phyloP scores from a whole-genome alignment of 257 asterid genomes.

The Salvia hispanica region DNA sequence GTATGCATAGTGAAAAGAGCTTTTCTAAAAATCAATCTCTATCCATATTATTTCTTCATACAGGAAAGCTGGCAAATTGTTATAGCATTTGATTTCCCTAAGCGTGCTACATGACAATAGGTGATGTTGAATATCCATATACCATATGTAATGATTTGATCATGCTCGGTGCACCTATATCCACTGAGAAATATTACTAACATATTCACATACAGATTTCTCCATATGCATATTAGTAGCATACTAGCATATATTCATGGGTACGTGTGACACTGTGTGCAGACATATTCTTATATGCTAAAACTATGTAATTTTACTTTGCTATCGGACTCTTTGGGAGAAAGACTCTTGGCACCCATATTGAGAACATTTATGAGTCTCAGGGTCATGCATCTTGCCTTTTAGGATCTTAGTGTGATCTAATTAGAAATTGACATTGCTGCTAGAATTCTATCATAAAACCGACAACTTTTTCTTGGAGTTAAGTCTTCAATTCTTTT shows the following conservation, averaged over 20 bases:
- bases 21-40: slow-evolving; percentile 14
- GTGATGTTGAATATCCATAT: neutral
- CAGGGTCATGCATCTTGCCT: too few relatives aligned
- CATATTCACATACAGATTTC: too few relatives aligned
- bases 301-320: too few relatives aligned
- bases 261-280: neutral
- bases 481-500: too few relatives aligned
- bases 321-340: too few relatives aligned
- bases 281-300: slow-evolving; percentile 14
- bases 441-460: too few relatives aligned
- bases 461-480: too few relatives aligned
- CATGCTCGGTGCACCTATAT: neutral
- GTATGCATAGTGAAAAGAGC: slow-evolving; percentile 40
- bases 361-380: neutral
- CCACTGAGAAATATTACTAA: too few relatives aligned
- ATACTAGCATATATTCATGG: neutral
- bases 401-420: too few relatives aligned
- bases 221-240: neutral
- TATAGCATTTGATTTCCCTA: neutral
- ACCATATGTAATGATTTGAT: neutral
- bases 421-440: too few relatives aligned
- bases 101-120: neutral
- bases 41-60: neutral
- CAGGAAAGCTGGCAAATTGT: neutral
- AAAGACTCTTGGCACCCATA: neutral